Base-by-base conservation (phyloP, 352 stramenopile genomes). In the Pythium coloratum region DNA sequence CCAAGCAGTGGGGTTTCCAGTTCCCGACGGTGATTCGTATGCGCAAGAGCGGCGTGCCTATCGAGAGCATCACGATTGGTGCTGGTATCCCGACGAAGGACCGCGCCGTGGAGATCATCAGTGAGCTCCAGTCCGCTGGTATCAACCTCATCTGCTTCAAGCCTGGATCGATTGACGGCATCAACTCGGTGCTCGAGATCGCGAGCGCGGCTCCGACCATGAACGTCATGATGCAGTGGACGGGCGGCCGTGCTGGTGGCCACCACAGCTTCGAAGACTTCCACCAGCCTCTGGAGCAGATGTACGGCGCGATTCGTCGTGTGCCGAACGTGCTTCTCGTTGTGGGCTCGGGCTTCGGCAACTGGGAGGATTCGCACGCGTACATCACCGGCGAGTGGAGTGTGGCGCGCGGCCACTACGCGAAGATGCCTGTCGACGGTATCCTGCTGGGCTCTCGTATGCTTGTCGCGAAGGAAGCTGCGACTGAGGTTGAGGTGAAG, bases 251-350 rank as follows among this genome's bases (percentile, higher is more conserved):
- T 34, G 89, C 86, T 28, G 88, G 89, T 73, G 88, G 89, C 13
- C 89, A 96, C 72, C 88, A 96, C 77, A 94, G 84, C 64, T 95
- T 93, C 36, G 88, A 97, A 66, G 88, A 97, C 71, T 94, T 96
- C 62, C 89, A 96, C 73, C 55, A 81, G 38, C 86, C 89, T 9
- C 75, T 96, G 10, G 77, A 89, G 34, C 69, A 72, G 18, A 85
- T 82, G 56, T 96, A 96, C 71, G 84, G 75, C 12, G 85, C 80
- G 12, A 94, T 96, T 55, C 88, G 85, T 55, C 78, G 83, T 28
- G 75, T 90, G 13, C 55, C 75, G n/a, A 96, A 95, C 60, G 78
- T 96, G 42, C 32, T 97, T n/a, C 76, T 97, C 9, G 82, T 95
- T 59, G 85, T 94, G 6, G 88, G 89, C 13, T 97, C 89, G 44